Conservation (phyloP, 257 asterid species). For the Anisodus acutangulus region DNA sequence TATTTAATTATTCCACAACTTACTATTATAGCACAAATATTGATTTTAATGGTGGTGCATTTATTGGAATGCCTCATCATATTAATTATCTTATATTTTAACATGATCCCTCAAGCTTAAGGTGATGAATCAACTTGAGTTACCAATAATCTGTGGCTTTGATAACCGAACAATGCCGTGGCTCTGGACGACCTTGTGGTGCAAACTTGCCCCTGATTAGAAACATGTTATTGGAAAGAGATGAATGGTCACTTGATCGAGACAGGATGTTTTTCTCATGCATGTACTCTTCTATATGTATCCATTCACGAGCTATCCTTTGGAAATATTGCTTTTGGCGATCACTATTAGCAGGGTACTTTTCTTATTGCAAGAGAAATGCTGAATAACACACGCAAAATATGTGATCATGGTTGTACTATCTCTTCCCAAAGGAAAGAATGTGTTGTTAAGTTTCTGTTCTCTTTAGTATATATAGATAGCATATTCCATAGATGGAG, state of each 20-base stretch:
- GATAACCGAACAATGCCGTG: neutral
- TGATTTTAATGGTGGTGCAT: neutral
- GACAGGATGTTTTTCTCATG: neutral
- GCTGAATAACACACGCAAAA: neutral
- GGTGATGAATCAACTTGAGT: neutral
- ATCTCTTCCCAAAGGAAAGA: conserved; percentile 9
- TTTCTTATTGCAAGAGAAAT: neutral
- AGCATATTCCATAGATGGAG: neutral
- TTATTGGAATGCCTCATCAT: neutral
- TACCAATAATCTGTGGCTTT: neutral
- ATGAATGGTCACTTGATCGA: neutral
- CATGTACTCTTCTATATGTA: neutral
- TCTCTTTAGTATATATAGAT: neutral
- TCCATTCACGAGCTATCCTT: neutral
- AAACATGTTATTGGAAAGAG: neutral
- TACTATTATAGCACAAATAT: neutral
- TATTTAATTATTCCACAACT: neutral
- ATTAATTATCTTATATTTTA: neutral
- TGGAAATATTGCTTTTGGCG: conserved; percentile 1
- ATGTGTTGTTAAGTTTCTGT: neutral
- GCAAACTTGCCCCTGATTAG: neutral
- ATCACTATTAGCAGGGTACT: neutral
- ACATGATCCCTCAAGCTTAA: neutral
- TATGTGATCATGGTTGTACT: neutral
- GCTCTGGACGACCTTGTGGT: neutral